phyloP scores from a whole-genome alignment of 441 rosid species.

The Populus hybrid region DNA sequence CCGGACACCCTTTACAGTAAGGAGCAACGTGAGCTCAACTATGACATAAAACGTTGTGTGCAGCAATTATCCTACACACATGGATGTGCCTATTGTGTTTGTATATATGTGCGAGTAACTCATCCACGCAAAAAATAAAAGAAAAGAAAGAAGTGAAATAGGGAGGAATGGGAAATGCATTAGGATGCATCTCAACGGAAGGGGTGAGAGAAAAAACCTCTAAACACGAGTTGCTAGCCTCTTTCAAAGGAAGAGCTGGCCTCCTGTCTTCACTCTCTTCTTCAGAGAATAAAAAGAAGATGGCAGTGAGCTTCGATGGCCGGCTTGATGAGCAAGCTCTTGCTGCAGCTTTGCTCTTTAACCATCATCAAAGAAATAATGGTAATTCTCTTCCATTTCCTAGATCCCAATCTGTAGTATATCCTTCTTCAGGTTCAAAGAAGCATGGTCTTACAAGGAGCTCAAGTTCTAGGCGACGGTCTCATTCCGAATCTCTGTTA shows the following conservation, averaged over 20 bases:
- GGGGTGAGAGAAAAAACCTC: neutral
- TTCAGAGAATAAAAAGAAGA: constrained; percentile 12
- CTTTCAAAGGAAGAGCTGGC: constrained; percentile 5
- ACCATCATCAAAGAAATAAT: constrained; percentile 22
- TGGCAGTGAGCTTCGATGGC: neutral
- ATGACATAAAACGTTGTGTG: neutral
- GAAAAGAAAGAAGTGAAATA: neutral
- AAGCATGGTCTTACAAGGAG: constrained; percentile 31
- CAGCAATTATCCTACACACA: neutral
- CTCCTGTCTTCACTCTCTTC: constrained; percentile 11
- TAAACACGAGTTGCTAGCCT: neutral
- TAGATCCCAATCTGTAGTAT: constrained; percentile 26
- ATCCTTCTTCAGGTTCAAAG: constrained; percentile 13
- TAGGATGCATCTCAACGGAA: constrained; percentile 16
- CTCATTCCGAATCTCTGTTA: constrained; percentile 15
- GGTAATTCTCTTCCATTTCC: constrained; percentile 11
- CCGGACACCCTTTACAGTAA: neutral
- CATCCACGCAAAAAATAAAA: too few species aligned
- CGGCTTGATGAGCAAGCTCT: constrained; percentile 32
- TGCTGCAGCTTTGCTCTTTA: constrained; percentile 32
- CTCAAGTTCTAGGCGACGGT: constrained; percentile 27
- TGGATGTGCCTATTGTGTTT: neutral
- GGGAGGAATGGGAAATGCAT: constrained; percentile 33
- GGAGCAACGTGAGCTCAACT: constrained; percentile 8
- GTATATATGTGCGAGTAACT: neutral